These are phyloP conservation scores for Lichtheimia hyalospora DNA, from an alignment of 371 early-diverging fungal genomes.

Conservation along the genomic window DNA sequence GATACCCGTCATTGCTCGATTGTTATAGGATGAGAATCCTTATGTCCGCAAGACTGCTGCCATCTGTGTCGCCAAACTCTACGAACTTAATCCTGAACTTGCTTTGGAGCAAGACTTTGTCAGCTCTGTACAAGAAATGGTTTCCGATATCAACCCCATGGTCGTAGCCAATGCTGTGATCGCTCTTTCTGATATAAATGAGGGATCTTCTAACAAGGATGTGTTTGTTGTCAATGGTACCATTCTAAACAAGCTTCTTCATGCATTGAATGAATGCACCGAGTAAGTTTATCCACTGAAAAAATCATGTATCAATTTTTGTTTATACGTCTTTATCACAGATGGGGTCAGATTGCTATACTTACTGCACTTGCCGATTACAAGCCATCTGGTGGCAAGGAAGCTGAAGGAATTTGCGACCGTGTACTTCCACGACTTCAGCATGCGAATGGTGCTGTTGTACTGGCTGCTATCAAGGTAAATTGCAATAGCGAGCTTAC, in stretches of 20 bases:
- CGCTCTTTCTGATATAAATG: constrained; percentile 88
- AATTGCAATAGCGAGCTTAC: not conserved
- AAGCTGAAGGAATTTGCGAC: constrained; percentile 90
- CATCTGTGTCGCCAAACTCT: constrained; percentile 87
- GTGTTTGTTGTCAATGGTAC: constrained; percentile 72
- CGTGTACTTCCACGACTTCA: constrained; percentile 92
- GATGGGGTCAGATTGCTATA: constrained; percentile 95
- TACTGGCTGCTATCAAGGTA: constrained; percentile 75
- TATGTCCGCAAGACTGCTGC: constrained; percentile 96
- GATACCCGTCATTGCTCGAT: no score
- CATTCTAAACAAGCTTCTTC: constrained; percentile 81
- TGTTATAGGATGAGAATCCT: constrained; percentile 70
- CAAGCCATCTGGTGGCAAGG: constrained; percentile 33
- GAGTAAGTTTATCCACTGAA: constrained; percentile 60
- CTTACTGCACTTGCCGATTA: constrained; percentile 83
- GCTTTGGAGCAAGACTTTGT: constrained; percentile 83
- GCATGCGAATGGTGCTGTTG: constrained; percentile 53
- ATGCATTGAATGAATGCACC: constrained; percentile 93
- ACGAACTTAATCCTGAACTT: constrained; percentile 63
- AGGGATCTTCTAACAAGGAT: constrained; percentile 69
- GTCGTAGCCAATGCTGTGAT: constrained; percentile 94
- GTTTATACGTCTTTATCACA: constrained; percentile 15
- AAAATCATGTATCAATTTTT: not conserved
- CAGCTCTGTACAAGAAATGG: constrained; percentile 77
- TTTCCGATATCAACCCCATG: constrained; percentile 95